Evolutionary conservation across 2,329 filamentous ascomycete species (phyloP), one percentile per base, ranked within the genome.

Genomic region (Samsoniella hepiali): DNA sequence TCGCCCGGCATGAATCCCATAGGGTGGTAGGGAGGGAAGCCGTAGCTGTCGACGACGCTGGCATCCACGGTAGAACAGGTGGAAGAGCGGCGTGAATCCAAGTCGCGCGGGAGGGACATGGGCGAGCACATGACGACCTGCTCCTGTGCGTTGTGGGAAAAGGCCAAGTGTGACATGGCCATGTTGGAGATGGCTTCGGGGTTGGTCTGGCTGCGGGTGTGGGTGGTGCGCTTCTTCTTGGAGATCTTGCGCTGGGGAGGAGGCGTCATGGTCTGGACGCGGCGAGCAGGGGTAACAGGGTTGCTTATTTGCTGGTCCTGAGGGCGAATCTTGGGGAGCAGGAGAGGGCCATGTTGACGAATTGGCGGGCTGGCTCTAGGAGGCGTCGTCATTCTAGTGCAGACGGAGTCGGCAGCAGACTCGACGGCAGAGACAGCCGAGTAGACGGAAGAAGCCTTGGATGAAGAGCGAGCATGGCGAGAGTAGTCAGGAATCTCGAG

Each of bases 1-100:
- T 68, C 58, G 47, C 22, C 58, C 4, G 71, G 66, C 54, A 73
- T 58, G 50, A 82, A 76, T 50, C 90, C 88, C 74, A 92, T 82
- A 70, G 90, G 88, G 64, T 89, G 88, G 77, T 95, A 96, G 54
- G 90, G 91, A n/a, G 92, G 89, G 78, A 91, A 96, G 65, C 88
- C 89, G 76, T 88, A 94, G 68, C 87, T 88, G 69, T 84, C 86
- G 63, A 92, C 78, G 63, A 91, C 78, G 42, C 85, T 81, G 64
- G 80, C 79, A 67, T 85, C 84, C 68, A 93, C 90, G 53, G 93
- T 80, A 70, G 84, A 87, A 70, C 86, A 87, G 51, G 83, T 85
- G 27, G 90, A 92, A 10, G 84, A 82, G 53, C 89, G 86, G 67
- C 90, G 81, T 68, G 65, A 66, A 69, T 54, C 65, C 64, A 60